Conservation (phyloP, 257 asterid genomes). For the Solanum tacnaense region DNA sequence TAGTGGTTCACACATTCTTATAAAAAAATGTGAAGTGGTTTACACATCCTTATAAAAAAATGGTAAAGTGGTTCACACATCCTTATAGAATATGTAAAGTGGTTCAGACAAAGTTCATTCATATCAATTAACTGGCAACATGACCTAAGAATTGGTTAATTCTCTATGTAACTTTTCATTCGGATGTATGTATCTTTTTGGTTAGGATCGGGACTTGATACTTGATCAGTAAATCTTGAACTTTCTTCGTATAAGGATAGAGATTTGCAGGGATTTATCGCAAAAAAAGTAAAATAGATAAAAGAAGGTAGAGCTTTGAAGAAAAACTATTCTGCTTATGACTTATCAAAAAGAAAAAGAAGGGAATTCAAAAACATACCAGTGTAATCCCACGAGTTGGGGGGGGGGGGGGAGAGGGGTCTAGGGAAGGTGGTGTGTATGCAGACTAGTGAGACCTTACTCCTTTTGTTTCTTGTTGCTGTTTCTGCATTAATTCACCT, state of each 20-base stretch:
- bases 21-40: neutral
- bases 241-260: neutral
- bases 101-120: neutral
- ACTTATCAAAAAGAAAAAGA: neutral
- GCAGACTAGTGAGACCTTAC: neutral
- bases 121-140: neutral
- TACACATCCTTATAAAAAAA: neutral
- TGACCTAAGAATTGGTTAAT: neutral
- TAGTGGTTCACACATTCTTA: neutral
- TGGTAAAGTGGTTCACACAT: neutral
- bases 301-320: neutral
- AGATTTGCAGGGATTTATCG: neutral
- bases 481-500: neutral
- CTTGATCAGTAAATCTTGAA: neutral
- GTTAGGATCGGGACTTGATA: neutral
- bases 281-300: too few species aligned
- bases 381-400: neutral
- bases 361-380: neutral
- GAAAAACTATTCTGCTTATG: neutral
- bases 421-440: neutral
- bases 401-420: neutral
- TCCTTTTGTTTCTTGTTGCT: neutral
- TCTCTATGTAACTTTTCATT: neutral
- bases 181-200: neutral
- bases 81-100: too few species aligned